Conservation (phyloP, 768 basidiomycete species). For the Collybia sordida region DNA sequence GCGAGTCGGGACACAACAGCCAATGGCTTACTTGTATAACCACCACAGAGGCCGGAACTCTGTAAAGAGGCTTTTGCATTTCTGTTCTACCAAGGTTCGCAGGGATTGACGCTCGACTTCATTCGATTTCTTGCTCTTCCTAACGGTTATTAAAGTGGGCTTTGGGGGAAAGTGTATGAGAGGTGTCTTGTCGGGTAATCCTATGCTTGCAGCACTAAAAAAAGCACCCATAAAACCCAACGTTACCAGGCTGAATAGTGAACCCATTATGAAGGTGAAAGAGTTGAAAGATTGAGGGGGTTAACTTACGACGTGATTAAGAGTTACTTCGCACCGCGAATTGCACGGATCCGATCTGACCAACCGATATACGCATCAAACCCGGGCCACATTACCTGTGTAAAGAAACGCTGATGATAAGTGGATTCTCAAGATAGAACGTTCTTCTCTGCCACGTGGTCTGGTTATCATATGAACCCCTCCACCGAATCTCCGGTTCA, state of each 20-base stretch:
- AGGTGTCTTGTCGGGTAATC: constrained; percentile 19
- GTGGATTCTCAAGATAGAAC: no score
- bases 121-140: constrained; percentile 25
- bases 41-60: constrained; percentile 48
- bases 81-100: constrained; percentile 36
- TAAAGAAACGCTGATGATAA: no score
- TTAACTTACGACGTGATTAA: constrained; percentile 2
- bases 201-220: constrained; percentile 19
- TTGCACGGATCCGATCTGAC: constrained; percentile 13
- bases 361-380: constrained; percentile 8
- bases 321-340: no score
- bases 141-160: constrained; percentile 34
- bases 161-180: constrained; percentile 39
- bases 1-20: background rate
- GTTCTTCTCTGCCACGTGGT: no score
- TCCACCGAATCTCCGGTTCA: no score
- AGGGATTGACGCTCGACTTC: constrained; percentile 37
- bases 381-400: background rate
- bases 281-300: background rate
- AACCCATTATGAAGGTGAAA: constrained; percentile 19
- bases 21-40: constrained; percentile 42
- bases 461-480: no score
- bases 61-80: constrained; percentile 41
- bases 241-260: constrained; percentile 27
- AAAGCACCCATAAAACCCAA: constrained; percentile 34